Evolutionary conservation across 257 asterid genomes (phyloP).

Genomic region (Scutellaria minor): DNA sequence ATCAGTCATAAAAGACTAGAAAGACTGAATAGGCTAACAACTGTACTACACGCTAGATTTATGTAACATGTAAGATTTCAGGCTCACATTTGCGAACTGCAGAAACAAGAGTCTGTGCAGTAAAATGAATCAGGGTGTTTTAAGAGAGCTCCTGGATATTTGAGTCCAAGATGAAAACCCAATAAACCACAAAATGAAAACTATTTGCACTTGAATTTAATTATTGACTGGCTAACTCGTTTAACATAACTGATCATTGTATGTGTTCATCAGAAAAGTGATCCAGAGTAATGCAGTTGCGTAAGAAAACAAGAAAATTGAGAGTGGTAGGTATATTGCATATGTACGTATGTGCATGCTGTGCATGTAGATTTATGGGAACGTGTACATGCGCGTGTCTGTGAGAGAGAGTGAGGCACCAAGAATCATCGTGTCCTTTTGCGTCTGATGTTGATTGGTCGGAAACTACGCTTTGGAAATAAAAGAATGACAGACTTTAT

Average conservation of each 20-base stretch:
- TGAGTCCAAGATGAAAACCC: neutral
- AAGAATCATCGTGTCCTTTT: slow-evolving; percentile 62
- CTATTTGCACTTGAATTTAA: neutral
- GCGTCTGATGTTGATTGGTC: slow-evolving; percentile 72
- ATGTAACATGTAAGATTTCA: slow-evolving; percentile 7
- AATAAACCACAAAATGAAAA: neutral
- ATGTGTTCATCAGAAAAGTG: neutral
- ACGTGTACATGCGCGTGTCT: neutral
- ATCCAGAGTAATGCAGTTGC: neutral
- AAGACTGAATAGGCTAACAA: neutral
- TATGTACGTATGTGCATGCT: neutral
- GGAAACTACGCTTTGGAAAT: slow-evolving; percentile 59
- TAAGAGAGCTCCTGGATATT: neutral
- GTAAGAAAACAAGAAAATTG: too few relatives aligned
- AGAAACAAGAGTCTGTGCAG: slow-evolving; percentile 1
- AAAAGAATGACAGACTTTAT: slow-evolving; percentile 47
- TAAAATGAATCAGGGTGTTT: neutral
- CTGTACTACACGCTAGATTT: neutral
- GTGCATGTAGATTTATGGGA: neutral
- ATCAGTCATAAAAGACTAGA: slow-evolving; percentile 4
- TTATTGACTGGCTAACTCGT: neutral
- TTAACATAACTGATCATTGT: neutral
- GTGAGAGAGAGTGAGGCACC: slow-evolving; percentile 41
- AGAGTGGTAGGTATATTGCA: too few relatives aligned
- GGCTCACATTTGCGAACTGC: neutral